phyloP scores from a whole-genome alignment of 202 grass and related monocot genomes.

The Hordeum pubiflorum region DNA sequence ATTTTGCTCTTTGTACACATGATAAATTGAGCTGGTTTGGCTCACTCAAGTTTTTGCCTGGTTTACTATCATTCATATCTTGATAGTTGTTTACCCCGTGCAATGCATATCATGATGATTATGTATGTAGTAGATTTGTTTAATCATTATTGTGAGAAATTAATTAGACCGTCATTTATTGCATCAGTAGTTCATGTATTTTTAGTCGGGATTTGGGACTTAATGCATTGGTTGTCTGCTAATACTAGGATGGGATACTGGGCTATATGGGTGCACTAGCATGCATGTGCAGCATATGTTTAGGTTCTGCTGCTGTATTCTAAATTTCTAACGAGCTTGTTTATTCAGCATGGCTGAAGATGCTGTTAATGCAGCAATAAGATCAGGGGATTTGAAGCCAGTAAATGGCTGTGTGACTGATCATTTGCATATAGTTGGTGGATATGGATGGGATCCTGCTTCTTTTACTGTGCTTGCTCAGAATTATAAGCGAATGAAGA shows the following conservation, averaged over 20 bases:
- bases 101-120: neutral
- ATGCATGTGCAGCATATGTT: neutral
- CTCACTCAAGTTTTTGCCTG: neutral
- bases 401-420: conserved; percentile 80
- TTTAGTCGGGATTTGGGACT: neutral
- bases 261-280: neutral
- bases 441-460: conserved; percentile 77
- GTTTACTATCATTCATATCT: conserved; percentile 1
- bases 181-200: neutral
- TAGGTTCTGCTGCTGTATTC: neutral
- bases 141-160: neutral
- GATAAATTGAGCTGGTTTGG: neutral
- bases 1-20: conserved; percentile 2
- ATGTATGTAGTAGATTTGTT: neutral
- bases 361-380: conserved; percentile 76
- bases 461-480: conserved; percentile 77
- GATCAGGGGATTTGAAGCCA: conserved; percentile 70
- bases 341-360: conserved; percentile 91
- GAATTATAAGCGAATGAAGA: conserved; percentile 84
- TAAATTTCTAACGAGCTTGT: conserved; percentile 9
- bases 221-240: neutral
- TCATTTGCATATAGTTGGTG: conserved; percentile 66
- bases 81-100: neutral
- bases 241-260: neutral
- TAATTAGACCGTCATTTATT: neutral